Conservation (phyloP, 768 basidiomycete species). For the Austroboletus festivus region DNA sequence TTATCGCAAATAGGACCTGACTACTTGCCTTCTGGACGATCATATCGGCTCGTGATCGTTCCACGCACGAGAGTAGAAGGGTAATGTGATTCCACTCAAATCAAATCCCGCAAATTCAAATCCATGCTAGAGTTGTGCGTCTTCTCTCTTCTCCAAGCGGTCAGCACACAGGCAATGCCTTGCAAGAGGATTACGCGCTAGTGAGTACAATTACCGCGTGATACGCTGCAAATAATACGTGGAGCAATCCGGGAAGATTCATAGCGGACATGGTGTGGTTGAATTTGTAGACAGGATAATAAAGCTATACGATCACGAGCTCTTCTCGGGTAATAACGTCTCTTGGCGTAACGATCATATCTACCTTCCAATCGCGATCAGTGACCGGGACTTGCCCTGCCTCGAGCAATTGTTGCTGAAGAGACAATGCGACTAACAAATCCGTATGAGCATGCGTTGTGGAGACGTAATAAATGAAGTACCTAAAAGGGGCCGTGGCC, state of each 20-base stretch:
- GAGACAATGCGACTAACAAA: conserved; percentile 57
- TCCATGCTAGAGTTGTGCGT: conserved; percentile 35
- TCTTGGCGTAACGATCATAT: conserved; percentile 53
- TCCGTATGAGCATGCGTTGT: conserved; percentile 13
- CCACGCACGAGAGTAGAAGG: conserved; percentile 40
- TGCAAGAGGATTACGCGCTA: conserved; percentile 25
- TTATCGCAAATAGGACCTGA: conserved; percentile 23
- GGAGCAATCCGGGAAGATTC: conserved; percentile 11
- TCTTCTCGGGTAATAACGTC: conserved; percentile 29
- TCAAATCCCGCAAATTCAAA: conserved; percentile 11
- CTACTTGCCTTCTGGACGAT: conserved; percentile 43
- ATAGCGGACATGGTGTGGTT: conserved; percentile 26
- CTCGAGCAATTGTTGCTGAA: conserved; percentile 61
- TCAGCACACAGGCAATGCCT: conserved; percentile 7
- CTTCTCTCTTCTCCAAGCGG: conserved; percentile 38
- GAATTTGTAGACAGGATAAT: conserved; percentile 8
- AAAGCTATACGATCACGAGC: conserved; percentile 20
- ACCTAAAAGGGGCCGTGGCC: conserved; percentile 59
- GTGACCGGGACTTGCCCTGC: conserved; percentile 49
- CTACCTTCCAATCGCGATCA: conserved; percentile 61
- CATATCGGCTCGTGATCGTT: conserved; percentile 42
- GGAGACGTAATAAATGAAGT: conserved; percentile 17
- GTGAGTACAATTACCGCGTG: conserved; percentile 25
- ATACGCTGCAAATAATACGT: conserved; percentile 9
- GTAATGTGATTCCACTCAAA: conserved; percentile 31